Percentiles rank a stretch among this genome's conserved stretches.
phyloP scores from a whole-genome alignment of 805 yeast genomes.

The Candida wancherniae region DNA sequence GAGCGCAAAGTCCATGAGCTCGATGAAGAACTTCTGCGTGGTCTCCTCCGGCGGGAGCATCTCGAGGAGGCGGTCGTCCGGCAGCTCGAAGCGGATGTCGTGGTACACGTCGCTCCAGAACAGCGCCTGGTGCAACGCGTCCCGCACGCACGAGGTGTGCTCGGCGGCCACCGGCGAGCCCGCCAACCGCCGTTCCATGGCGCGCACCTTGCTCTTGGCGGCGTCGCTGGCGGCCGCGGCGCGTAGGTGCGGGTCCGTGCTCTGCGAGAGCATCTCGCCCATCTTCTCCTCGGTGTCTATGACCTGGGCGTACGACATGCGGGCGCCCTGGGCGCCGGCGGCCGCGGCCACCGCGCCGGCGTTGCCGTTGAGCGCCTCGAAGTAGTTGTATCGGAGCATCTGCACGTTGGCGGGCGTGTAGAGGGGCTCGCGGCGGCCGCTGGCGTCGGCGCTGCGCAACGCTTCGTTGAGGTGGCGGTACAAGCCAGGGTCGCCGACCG shows the following conservation, averaged over 20 bases:
- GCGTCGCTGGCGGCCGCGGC: conserved; percentile 1
- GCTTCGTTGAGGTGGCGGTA: conserved; percentile 3
- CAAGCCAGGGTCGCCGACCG: conserved; percentile 1
- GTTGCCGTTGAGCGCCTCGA: conserved; percentile 9
- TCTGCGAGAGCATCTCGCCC: conserved; percentile 1
- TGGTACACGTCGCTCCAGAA: conserved; percentile 15
- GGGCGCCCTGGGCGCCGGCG: too few species aligned
- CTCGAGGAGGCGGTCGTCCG: conserved; percentile 2
- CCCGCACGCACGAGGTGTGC: conserved; percentile 4
- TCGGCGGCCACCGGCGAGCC: conserved; percentile 2
- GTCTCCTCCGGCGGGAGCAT: conserved; percentile 10
- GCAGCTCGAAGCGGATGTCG: conserved; percentile 9
- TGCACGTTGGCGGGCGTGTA: conserved; percentile 4
- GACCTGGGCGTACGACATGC: conserved; percentile 5
- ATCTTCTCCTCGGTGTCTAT: conserved; percentile 6
- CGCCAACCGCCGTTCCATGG: conserved; percentile 5
- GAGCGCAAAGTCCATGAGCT: conserved; percentile 8
- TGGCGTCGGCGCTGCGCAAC: conserved; percentile 1
- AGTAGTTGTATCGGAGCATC: conserved; percentile 9
- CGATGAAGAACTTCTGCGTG: conserved; percentile 8
- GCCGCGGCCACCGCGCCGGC: neutral
- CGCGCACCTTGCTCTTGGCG: conserved; percentile 2
- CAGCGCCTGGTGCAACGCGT: conserved; percentile 8
- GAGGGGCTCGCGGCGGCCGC: conserved; percentile 2
- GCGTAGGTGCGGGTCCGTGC: neutral